phyloP scores from a whole-genome alignment of 331 rosid genomes.

The Acacia concinna region DNA sequence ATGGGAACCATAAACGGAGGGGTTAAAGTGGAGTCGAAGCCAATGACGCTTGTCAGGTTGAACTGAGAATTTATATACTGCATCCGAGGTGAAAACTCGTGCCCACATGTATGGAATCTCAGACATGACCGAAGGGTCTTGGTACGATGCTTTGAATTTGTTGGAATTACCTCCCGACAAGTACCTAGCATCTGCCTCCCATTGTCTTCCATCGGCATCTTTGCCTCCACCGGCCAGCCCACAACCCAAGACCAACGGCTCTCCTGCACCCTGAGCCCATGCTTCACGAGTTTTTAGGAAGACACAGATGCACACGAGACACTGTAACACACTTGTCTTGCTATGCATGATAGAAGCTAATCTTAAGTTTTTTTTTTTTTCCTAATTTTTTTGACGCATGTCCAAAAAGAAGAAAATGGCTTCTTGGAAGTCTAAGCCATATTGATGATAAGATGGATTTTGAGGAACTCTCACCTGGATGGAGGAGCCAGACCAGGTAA shows the following conservation, averaged over 20 bases:
- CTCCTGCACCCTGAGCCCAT: neutral
- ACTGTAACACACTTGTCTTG: slow-evolving; percentile 7
- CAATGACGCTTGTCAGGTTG: slow-evolving; percentile 49
- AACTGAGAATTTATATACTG: slow-evolving; percentile 59
- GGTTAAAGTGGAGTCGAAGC: slow-evolving; percentile 91
- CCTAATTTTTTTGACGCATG: slow-evolving; percentile 47
- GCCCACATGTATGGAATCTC: slow-evolving; percentile 80
- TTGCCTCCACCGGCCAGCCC: slow-evolving; percentile 51
- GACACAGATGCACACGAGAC: slow-evolving; percentile 21
- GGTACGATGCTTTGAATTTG: slow-evolving; percentile 47
- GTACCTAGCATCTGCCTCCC: slow-evolving; percentile 62
- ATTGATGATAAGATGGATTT: slow-evolving; percentile 27
- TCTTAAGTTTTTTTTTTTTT: neutral
- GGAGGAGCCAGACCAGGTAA: slow-evolving; percentile 64
- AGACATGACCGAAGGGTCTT: slow-evolving; percentile 74
- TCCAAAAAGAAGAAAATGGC: slow-evolving; percentile 34
- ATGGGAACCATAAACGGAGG: slow-evolving; percentile 48
- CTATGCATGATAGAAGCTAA: slow-evolving; percentile 35
- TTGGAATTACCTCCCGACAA: slow-evolving; percentile 36
- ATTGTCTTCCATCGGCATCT: slow-evolving; percentile 67
- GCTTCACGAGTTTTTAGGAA: slow-evolving; percentile 30
- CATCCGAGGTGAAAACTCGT: slow-evolving; percentile 54
- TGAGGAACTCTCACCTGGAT: slow-evolving; percentile 54
- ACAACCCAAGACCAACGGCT: slow-evolving; percentile 54
- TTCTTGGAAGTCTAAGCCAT: slow-evolving; percentile 37